phyloP scores from a whole-genome alignment of 2,329 filamentous ascomycete genomes.

The Fusarium sulawesiense region DNA sequence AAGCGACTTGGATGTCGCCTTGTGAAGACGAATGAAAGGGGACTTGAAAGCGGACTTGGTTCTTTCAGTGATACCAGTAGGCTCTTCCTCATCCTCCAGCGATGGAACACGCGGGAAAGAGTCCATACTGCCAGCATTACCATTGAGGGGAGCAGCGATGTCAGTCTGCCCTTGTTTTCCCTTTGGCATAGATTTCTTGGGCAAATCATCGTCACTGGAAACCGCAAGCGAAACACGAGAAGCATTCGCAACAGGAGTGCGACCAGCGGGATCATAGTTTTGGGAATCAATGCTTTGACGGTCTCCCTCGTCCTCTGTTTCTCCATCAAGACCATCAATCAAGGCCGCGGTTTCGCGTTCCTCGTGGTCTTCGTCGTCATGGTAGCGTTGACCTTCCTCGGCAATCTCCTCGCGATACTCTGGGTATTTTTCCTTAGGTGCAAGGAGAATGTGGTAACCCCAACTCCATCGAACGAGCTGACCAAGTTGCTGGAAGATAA shows the following conservation, averaged over 20 bases:
- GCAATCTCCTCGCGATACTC: constrained; percentile 68
- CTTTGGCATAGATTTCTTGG: constrained; percentile 49
- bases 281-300: constrained; percentile 57
- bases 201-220: constrained; percentile 59
- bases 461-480: constrained; percentile 97
- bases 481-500: constrained; percentile 97
- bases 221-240: constrained; percentile 63
- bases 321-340: constrained; percentile 53
- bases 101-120: constrained; percentile 70
- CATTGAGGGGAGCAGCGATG: constrained; percentile 45
- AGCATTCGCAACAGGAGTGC: constrained; percentile 63
- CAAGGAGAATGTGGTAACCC: constrained; percentile 96
- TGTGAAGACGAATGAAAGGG: constrained; percentile 41
- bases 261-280: constrained; percentile 65
- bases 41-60: constrained; percentile 50
- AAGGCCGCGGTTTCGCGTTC: constrained; percentile 60
- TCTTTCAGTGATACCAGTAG: constrained; percentile 54
- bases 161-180: constrained; percentile 42
- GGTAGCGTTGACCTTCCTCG: constrained; percentile 70
- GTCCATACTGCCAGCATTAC: constrained; percentile 64
- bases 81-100: constrained; percentile 54
- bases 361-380: constrained; percentile 56
- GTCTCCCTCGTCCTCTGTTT: constrained; percentile 55
- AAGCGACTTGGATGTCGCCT: constrained; percentile 40
- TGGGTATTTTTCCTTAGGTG: constrained; percentile 79